phyloP scores from a whole-genome alignment of 75 land plant genomes.

The Sequoia sempervirens region DNA sequence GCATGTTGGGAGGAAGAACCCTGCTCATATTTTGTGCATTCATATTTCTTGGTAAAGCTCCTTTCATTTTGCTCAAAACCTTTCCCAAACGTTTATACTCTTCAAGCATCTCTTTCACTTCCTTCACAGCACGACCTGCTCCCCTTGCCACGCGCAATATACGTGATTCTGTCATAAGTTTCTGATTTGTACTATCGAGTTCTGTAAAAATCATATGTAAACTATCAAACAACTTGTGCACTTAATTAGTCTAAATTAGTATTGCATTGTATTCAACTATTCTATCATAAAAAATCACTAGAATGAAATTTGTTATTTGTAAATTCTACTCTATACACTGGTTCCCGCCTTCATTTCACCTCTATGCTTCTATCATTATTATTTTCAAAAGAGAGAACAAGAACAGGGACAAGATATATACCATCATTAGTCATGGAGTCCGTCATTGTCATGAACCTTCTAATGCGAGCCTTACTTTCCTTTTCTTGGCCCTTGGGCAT shows the following conservation, averaged over 20 bases:
- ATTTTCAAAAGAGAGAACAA: slow-evolving; percentile 1
- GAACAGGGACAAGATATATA: not conserved
- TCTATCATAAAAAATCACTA: not conserved
- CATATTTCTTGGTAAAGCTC: slow-evolving; percentile 36
- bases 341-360: not conserved
- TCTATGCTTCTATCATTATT: not conserved
- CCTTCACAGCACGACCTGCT: slow-evolving; percentile 28
- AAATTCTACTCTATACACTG: not conserved
- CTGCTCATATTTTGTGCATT: slow-evolving; percentile 53
- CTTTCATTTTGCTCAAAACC: slow-evolving; percentile 57
- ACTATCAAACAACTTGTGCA: not conserved
- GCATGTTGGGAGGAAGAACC: slow-evolving; percentile 48
- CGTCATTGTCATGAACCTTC: slow-evolving; percentile 96
- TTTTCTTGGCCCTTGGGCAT: slow-evolving; percentile 96
- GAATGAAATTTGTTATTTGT: not conserved
- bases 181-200: slow-evolving; percentile 42
- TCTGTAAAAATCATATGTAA: slow-evolving; percentile 21
- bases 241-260: not conserved
- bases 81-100: slow-evolving; percentile 45
- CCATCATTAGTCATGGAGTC: slow-evolving; percentile 97
- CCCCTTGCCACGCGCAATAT: slow-evolving; percentile 40
- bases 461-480: slow-evolving; percentile 84
- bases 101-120: slow-evolving; percentile 43
- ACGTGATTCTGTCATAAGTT: slow-evolving; percentile 34
- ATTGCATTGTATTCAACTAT: not conserved